Conservation (phyloP, 1,284 basidiomycete genomes). For the Moesziomyces antarcticus region DNA sequence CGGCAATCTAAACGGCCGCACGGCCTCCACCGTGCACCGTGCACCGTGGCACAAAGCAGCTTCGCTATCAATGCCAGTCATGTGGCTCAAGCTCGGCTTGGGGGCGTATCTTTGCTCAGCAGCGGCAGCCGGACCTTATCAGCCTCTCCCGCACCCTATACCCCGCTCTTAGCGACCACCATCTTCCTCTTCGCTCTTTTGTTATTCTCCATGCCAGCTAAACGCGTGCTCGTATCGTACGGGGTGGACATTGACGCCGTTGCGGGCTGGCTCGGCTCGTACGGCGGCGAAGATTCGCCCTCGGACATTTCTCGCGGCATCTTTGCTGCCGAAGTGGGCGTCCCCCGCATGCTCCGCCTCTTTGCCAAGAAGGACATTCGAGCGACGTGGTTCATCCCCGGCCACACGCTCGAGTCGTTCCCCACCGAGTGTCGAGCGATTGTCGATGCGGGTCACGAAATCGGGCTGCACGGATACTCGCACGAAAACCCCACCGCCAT, state of each 20-base stretch:
- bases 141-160: no score
- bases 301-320: conserved; percentile 77
- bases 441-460: conserved; percentile 77
- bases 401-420: conserved; percentile 77
- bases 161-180: no score
- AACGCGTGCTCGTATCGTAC: conserved; percentile 29
- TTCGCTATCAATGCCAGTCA: background rate
- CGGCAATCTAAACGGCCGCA: conserved; percentile 12
- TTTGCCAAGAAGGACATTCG: conserved; percentile 77
- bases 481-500: conserved; percentile 72
- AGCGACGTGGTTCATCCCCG: conserved; percentile 73
- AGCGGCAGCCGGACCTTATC: background rate
- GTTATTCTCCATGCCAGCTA: conserved; percentile 10
- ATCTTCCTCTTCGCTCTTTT: background rate
- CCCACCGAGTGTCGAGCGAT: conserved; percentile 76
- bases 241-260: conserved; percentile 34
- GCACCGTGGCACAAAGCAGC: no score
- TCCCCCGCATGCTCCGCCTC: conserved; percentile 72
- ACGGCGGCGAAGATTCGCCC: conserved; percentile 77
- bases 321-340: conserved; percentile 76
- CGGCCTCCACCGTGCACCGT: conserved; percentile 11
- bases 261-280: conserved; percentile 74
- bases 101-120: background rate
- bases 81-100: background rate
- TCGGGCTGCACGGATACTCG: conserved; percentile 65